These are phyloP conservation scores for Pythium rishiriense DNA, from an alignment of 352 stramenopile genomes.

Conservation along the genomic window DNA sequence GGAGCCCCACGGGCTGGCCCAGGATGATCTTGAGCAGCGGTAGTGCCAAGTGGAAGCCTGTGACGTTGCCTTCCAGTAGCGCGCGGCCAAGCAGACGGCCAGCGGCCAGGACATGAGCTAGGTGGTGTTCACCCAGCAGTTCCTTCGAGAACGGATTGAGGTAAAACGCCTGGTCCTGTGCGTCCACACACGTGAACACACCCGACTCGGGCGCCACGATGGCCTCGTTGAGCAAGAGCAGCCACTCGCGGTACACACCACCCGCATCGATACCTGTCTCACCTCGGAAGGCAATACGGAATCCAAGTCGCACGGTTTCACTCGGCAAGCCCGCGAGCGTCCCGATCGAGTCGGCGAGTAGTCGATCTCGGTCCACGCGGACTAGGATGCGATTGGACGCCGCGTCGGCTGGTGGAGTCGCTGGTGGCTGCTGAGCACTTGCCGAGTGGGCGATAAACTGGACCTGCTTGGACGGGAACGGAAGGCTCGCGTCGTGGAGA, in stretches of 20 bases:
- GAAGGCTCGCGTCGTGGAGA: constrained; percentile 10
- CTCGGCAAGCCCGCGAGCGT: constrained; percentile 45
- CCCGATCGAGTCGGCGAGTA: constrained; percentile 69
- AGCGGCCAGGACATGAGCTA: constrained; percentile 23
- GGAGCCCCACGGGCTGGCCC: constrained; percentile 87
- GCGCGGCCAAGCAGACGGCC: constrained; percentile 33
- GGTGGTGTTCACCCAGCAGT: constrained; percentile 28
- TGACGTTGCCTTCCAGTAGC: constrained; percentile 78
- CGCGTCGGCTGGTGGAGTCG: neutral
- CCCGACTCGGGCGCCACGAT: constrained; percentile 25
- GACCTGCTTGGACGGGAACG: constrained; percentile 20
- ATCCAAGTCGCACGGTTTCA: constrained; percentile 42
- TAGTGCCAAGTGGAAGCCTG: constrained; percentile 87
- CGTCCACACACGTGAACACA: constrained; percentile 31
- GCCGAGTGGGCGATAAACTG: constrained; percentile 14
- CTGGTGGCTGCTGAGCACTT: neutral
- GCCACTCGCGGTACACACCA: constrained; percentile 71
- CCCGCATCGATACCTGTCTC: constrained; percentile 72
- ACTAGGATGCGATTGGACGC: constrained; percentile 6
- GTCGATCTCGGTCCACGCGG: constrained; percentile 24
- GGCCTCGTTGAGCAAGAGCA: constrained; percentile 39
- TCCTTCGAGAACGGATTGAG: constrained; percentile 32
- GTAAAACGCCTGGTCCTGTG: constrained; percentile 36
- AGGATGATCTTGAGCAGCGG: constrained; percentile 94
- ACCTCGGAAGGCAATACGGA: constrained; percentile 79